Conservation (phyloP, 192 early-diverging fungal genomes). For the Coemansia sp. region DNA sequence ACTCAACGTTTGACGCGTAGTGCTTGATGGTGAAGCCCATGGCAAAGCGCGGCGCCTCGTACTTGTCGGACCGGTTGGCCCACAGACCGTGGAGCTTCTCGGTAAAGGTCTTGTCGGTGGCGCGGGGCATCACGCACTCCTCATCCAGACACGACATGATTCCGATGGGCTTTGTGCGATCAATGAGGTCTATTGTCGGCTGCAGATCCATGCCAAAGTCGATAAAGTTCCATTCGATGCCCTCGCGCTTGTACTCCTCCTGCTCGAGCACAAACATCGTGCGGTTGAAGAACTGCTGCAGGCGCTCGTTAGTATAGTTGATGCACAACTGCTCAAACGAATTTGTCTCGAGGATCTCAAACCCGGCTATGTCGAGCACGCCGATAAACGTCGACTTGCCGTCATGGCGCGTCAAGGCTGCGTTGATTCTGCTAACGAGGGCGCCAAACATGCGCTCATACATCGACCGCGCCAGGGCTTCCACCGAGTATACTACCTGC, state of each 20-base stretch:
- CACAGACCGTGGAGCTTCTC: conserved; percentile 89
- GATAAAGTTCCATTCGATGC: conserved; percentile 98
- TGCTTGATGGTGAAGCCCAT: conserved; percentile 88
- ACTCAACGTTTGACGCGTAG: conserved; percentile 96
- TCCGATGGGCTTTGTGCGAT: conserved; percentile 95
- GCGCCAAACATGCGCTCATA: conserved; percentile 97
- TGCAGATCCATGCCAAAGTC: conserved; percentile 97
- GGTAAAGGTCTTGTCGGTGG: conserved; percentile 91
- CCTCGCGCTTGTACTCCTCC: conserved; percentile 94
- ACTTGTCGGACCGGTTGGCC: conserved; percentile 86
- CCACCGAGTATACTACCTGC: conserved; percentile 85
- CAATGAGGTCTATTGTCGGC: conserved; percentile 97
- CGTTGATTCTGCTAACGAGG: conserved; percentile 87
- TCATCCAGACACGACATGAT: conserved; percentile 95
- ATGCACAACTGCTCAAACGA: conserved; percentile 99
- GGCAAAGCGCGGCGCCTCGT: conserved; percentile 81
- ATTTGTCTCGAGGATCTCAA: conserved; percentile 98
- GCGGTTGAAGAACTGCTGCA: conserved; percentile 99
- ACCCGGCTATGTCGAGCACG: conserved; percentile 98
- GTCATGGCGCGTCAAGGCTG: conserved; percentile 59
- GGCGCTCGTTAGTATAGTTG: conserved; percentile 98
- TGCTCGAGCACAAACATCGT: conserved; percentile 99
- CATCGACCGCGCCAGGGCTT: conserved; percentile 85
- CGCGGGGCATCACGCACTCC: conserved; percentile 97
- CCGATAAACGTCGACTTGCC: conserved; percentile 89